Evolutionary conservation across 106 monocot genomes (phyloP), one percentile per base, ranked within the genome.

Genomic region (Hemerocallis citrina): DNA sequence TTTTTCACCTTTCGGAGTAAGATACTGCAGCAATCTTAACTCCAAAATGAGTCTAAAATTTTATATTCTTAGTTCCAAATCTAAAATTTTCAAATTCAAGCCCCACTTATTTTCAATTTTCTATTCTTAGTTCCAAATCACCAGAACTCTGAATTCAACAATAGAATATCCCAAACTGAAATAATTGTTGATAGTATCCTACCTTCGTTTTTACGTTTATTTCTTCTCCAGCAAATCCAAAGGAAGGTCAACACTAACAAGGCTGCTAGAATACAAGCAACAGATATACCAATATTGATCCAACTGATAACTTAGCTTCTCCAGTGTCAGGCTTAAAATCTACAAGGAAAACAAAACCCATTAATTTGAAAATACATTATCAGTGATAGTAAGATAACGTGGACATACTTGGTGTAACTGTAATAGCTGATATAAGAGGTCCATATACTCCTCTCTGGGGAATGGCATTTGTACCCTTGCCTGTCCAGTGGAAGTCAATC

Each of bases 361-460:
- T 38, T 61, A 22, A 34, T 24, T 59, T 7, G 9, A 24, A n/a
- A 51, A 36, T 38, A 3, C 19, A 0, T 23, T 37, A 37, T 17
- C 5, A 46, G 30, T 19, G 5, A 3, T 11, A 43, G 23, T 3
- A 44, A 4, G 8, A 17, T 32, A 27, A 43, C 1, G 7, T 38
- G 16, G 13, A 29, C 75, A 24, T 62, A 84, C 85, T 80, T 44
- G 85, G 79, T 51, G 66, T 85, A 3, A 85, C 76, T 62, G 84
- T 61, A 48, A 84, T 84, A 55, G 84, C 84, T 56, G 84, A 84
- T 61, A 84, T 69, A 41, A 85, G 74, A 34, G 85, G 85, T 10
- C 85, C 85, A 52, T 77, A 77, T 64, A 77, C 59, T 14, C 70
- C 65, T n/a, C 42, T 40, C 0, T 25, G 17, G 7, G 76, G 76